A percentile compares a stretch with the other conserved stretches of the same genome.
Evolutionary conservation across 2,329 filamentous ascomycete genomes (phyloP).

Genomic region (Paecilomyces fulvus): DNA sequence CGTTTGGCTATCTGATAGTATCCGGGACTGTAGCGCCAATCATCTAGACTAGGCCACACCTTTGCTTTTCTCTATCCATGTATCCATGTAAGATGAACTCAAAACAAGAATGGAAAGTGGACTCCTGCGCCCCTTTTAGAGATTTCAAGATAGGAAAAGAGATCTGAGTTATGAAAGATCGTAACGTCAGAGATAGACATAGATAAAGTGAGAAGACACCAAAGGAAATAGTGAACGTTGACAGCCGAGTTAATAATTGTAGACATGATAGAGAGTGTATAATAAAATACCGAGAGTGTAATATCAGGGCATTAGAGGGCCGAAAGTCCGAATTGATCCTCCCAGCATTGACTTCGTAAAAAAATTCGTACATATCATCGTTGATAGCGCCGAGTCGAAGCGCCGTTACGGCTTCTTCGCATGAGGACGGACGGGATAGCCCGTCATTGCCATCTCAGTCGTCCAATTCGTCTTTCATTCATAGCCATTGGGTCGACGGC

Average conservation of each 20-base stretch:
- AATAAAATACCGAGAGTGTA: neutral
- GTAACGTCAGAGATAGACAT: neutral
- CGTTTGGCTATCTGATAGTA: neutral
- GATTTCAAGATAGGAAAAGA: neutral
- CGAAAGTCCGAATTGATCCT: neutral
- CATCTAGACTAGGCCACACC: neutral
- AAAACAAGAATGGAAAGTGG: neutral
- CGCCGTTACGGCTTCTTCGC: neutral
- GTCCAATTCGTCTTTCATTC: constrained; percentile 3
- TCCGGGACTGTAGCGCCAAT: neutral
- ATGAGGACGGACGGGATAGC: neutral
- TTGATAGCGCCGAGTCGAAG: neutral
- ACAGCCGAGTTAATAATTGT: neutral
- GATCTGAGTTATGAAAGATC: neutral
- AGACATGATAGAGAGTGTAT: neutral
- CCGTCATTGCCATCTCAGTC: neutral
- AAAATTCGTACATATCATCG: neutral
- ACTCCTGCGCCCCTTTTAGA: neutral
- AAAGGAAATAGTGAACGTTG: neutral
- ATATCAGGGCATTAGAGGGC: neutral
- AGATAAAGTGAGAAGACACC: neutral
- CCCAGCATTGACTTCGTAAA: neutral
- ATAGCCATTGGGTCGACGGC: constrained; percentile 7
- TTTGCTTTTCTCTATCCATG: neutral
- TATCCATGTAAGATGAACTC: neutral